phyloP scores from a whole-genome alignment of 495 filamentous ascomycete species.

The Aspergillus cavernicola region DNA sequence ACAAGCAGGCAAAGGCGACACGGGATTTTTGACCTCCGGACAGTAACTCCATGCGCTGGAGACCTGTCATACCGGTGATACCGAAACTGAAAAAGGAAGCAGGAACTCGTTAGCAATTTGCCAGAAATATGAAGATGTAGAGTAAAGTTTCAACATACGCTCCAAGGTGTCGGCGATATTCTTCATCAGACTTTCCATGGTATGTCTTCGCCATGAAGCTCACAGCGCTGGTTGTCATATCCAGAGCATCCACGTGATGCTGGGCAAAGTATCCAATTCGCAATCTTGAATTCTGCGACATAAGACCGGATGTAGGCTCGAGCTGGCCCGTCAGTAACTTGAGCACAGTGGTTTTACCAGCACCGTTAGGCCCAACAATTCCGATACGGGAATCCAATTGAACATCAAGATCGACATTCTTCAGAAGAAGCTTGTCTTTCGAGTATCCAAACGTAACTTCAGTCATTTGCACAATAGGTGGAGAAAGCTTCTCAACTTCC shows the following conservation, averaged over 20 bases:
- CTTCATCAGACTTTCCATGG: conserved; percentile 88
- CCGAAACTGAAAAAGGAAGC: conserved; percentile 63
- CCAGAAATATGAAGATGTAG: neutral
- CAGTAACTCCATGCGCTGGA: conserved; percentile 92
- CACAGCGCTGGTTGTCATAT: conserved; percentile 82
- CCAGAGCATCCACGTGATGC: conserved; percentile 96
- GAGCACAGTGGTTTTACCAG: conserved; percentile 95
- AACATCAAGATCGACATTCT: conserved; percentile 88
- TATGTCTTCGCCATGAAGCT: conserved; percentile 93
- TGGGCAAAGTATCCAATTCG: conserved; percentile 96
- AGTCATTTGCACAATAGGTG: conserved; percentile 97
- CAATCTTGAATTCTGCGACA: conserved; percentile 82
- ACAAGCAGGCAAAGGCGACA: conserved; percentile 94
- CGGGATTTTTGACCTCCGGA: conserved; percentile 98
- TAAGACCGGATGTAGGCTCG: conserved; percentile 68
- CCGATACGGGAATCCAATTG: conserved; percentile 97
- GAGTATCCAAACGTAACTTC: conserved; percentile 89
- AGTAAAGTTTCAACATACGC: conserved; percentile 45
- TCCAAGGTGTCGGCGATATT: conserved; percentile 92
- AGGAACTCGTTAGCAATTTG: conserved; percentile 3
- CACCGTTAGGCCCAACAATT: conserved; percentile 97
- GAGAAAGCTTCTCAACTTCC: conserved; percentile 94
- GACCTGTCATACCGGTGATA: conserved; percentile 94
- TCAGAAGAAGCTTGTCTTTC: conserved; percentile 72
- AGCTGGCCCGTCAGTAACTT: conserved; percentile 91